These are phyloP conservation scores for Fusarium equiseti DNA, from an alignment of 2,329 filamentous ascomycete species.

Conservation along the genomic window DNA sequence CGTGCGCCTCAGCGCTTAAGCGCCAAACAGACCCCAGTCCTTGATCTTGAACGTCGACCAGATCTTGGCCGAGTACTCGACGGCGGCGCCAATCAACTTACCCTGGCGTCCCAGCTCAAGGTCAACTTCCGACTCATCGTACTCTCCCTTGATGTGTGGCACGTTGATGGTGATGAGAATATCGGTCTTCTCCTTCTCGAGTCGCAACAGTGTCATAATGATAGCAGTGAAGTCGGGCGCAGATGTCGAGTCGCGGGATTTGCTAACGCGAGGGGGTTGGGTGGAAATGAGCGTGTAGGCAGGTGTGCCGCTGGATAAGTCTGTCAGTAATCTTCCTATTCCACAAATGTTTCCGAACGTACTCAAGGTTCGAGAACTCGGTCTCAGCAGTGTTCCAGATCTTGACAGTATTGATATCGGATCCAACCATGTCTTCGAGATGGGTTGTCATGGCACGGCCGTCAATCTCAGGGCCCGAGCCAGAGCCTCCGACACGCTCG, in stretches of 20 bases:
- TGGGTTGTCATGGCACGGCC: constrained; percentile 77
- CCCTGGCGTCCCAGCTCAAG: constrained; percentile 73
- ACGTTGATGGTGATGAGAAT: constrained; percentile 89
- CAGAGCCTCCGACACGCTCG: constrained; percentile 75
- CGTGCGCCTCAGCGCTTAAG: constrained; percentile 31
- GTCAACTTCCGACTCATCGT: constrained; percentile 78
- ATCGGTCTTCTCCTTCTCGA: constrained; percentile 82
- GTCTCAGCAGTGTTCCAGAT: constrained; percentile 75
- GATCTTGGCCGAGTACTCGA: constrained; percentile 76
- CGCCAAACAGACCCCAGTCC: constrained; percentile 81
- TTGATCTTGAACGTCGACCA: constrained; percentile 81
- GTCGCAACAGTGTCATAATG: constrained; percentile 80
- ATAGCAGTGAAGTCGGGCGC: constrained; percentile 77
- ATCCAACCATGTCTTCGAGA: constrained; percentile 75
- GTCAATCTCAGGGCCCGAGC: constrained; percentile 70
- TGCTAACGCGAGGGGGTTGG: constrained; percentile 60
- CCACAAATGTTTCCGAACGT: constrained; percentile 41
- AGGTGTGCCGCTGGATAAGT: constrained; percentile 60
- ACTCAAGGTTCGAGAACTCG: constrained; percentile 68
- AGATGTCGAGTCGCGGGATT: constrained; percentile 52
- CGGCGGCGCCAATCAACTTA: constrained; percentile 74
- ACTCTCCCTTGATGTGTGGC: constrained; percentile 81
- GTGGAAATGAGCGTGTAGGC: constrained; percentile 79
- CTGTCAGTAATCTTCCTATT: constrained; percentile 23
- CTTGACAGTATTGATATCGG: constrained; percentile 72